These are phyloP conservation scores for Bremia lactucae DNA, from an alignment of 352 stramenopile genomes.

Conservation along the genomic window DNA sequence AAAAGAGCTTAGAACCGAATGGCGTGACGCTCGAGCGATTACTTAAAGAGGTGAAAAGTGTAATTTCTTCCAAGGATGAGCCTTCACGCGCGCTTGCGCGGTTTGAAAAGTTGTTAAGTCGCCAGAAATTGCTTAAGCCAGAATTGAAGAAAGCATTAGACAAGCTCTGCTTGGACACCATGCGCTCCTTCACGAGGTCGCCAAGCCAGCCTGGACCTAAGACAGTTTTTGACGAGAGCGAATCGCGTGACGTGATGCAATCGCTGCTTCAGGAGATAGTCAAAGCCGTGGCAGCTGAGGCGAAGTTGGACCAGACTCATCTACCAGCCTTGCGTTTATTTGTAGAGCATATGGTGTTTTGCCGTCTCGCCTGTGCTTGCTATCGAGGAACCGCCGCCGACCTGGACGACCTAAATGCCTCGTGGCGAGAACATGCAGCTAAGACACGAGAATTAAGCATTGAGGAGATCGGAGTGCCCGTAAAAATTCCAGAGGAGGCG, in stretches of 20 bases:
- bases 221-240: constrained; percentile 38
- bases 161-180: constrained; percentile 48
- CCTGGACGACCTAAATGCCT: constrained; percentile 57
- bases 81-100: constrained; percentile 36
- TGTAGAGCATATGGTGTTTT: constrained; percentile 72
- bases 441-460: constrained; percentile 36
- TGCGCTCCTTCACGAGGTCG: constrained; percentile 34
- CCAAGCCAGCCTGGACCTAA: constrained; percentile 15
- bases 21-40: constrained; percentile 30
- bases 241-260: constrained; percentile 53
- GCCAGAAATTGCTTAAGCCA: constrained; percentile 46
- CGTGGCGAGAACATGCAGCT: constrained; percentile 43
- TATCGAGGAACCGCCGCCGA: constrained; percentile 42
- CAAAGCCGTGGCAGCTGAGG: constrained; percentile 34
- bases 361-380: constrained; percentile 49
- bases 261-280: constrained; percentile 59
- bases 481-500: constrained; percentile 17
- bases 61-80: constrained; percentile 19
- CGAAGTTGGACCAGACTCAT: constrained; percentile 17
- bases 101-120: constrained; percentile 63
- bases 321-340: constrained; percentile 30
- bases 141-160: constrained; percentile 56
- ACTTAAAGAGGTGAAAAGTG: constrained; percentile 22
- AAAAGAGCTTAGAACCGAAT: constrained; percentile 25
- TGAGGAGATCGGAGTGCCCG: constrained; percentile 42